Base-by-base conservation (phyloP, 1,139 yeast genomes). In the Taphrina wiesneri region DNA sequence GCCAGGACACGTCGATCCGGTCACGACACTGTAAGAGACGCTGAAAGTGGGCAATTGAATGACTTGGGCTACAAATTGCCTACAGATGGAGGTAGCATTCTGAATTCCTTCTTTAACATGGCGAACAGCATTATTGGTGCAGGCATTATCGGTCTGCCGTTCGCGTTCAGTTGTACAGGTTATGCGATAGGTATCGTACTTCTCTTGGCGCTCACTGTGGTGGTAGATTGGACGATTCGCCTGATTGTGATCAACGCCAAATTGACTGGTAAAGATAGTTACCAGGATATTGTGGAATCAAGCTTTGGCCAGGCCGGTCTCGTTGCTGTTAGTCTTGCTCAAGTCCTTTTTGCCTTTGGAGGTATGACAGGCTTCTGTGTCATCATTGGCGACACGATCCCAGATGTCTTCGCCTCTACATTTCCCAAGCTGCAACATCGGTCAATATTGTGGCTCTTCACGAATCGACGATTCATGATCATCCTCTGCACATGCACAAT, bases 361-460 rank as follows among this genome's bases (percentile, higher is more conserved):
- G 98, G 98, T 0, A 85, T 92, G 70, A 86, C 91, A 82, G 97
- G 97, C 1, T 92, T 90, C 76, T 88, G 96, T 70, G 93, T 92
- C 65, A 92, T 92, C 71, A 90, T 92, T 51, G 98, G 98, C 23
- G 98, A 92, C 73, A 90, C 97, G 0, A 86, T 92, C 47, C 98
- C 98, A 0, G 97, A 90, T 74, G 97, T 92, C 3, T 75, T 92
- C 51, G 80, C 85, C 67, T 85, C 92, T 1, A 76, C 91, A 45
- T 82, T 90, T 68, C 89, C 90, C 0, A 72, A 77, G 7, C 75
- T 86, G 51, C 72, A 72, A 70, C 70, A 76, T 26, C 72, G 82
- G 43, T 74, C 80, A 1, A 73, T 82, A 56, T 70, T 79, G 26
- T 78, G 81, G 1, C 81, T 88, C 78, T 69, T 90, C 7, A 82